Conservation (phyloP, 495 filamentous ascomycete genomes). For the Corynascus novoguineensis region DNA sequence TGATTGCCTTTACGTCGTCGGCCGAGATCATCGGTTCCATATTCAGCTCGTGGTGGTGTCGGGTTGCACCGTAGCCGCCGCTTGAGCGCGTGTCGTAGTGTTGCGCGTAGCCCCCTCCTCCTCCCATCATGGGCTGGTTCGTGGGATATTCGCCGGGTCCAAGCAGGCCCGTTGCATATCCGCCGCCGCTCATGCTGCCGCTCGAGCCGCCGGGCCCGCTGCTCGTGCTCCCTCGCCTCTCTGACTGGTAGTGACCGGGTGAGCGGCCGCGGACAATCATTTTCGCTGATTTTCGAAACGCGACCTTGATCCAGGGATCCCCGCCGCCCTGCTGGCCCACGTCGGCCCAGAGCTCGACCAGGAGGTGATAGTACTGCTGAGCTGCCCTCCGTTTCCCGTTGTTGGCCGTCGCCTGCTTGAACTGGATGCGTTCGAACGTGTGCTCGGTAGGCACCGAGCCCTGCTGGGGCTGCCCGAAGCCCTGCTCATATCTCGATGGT, state of each 20-base stretch:
- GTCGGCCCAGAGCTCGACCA: constrained; percentile 84
- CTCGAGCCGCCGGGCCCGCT: constrained; percentile 63
- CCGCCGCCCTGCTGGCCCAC: constrained; percentile 42
- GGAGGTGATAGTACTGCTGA: constrained; percentile 89
- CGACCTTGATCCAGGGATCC: constrained; percentile 67
- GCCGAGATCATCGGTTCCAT: constrained; percentile 41
- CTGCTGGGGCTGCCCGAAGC: constrained; percentile 33
- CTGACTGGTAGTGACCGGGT: constrained; percentile 88
- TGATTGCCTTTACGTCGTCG: constrained; percentile 44
- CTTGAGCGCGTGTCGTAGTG: constrained; percentile 35
- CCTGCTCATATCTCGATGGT: constrained; percentile 38
- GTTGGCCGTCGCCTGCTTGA: constrained; percentile 93
- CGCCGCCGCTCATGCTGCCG: constrained; percentile 45
- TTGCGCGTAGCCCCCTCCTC: constrained; percentile 20
- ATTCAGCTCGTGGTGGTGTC: constrained; percentile 40
- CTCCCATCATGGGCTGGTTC: constrained; percentile 31
- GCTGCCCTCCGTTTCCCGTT: constrained; percentile 89
- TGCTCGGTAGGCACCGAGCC: constrained; percentile 49
- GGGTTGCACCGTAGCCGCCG: constrained; percentile 33
- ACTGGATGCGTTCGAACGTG: constrained; percentile 91
- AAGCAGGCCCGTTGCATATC: constrained; percentile 36
- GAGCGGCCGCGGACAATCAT: constrained; percentile 93
- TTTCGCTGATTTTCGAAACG: constrained; percentile 68
- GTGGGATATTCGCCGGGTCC: constrained; percentile 34
- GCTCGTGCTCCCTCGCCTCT: constrained; percentile 66